phyloP scores from a whole-genome alignment of 805 yeast species.

The Zygosaccharomyces rouxii region DNA sequence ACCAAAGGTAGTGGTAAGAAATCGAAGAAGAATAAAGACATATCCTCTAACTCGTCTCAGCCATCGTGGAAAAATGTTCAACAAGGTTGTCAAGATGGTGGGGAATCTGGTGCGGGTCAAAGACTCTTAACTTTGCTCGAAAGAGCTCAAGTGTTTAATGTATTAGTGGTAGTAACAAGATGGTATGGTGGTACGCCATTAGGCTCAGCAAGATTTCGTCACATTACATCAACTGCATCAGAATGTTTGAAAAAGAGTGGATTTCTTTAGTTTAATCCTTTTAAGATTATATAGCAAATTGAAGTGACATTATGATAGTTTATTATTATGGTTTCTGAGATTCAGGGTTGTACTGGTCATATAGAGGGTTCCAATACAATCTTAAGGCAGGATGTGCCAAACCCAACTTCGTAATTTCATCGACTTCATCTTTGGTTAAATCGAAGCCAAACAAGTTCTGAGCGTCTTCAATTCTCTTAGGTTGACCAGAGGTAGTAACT shows the following conservation, averaged over 20 bases:
- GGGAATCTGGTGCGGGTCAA: conserved; percentile 72
- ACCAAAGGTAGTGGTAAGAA: neutral
- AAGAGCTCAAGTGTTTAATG: conserved; percentile 45
- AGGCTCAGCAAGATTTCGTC: conserved; percentile 68
- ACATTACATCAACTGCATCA: conserved; percentile 53
- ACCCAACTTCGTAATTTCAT: conserved; percentile 42
- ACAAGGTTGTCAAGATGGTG: conserved; percentile 66
- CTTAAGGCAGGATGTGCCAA: conserved; percentile 31
- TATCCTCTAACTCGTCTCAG: neutral
- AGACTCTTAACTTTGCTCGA: conserved; percentile 53
- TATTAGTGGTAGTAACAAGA: conserved; percentile 63
- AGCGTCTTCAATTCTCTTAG: conserved; percentile 53
- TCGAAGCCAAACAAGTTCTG: conserved; percentile 53
- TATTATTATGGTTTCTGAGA: conserved; percentile 18
- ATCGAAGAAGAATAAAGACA: conserved; percentile 9
- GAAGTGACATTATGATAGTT: neutral
- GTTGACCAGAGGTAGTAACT: conserved; percentile 64
- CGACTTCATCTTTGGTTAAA: conserved; percentile 48
- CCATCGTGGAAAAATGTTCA: conserved; percentile 21
- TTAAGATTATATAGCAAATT: neutral
- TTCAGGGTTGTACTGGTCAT: conserved; percentile 22
- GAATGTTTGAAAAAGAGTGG: conserved; percentile 45
- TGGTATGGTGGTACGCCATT: conserved; percentile 81
- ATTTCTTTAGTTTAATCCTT: conserved; percentile 29
- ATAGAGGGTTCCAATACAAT: conserved; percentile 33